Percentiles rank a stretch among this genome's conserved stretches.
Conservation (phyloP, 768 basidiomycete genomes). For the Phylloporus sp. region DNA sequence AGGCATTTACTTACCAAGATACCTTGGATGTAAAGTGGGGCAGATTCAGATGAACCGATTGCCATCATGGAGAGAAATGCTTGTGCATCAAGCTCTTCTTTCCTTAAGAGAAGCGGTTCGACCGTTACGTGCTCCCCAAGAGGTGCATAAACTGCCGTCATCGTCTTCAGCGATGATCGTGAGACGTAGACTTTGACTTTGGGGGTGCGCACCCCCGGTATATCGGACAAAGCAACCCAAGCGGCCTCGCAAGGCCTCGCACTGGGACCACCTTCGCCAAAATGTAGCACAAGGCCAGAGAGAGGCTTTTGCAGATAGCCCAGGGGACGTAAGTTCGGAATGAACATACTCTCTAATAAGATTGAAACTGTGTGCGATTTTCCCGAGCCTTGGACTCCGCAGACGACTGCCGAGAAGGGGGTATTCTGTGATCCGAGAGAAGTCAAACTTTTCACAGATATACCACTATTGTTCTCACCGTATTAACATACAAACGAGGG, state of each 20-base stretch:
- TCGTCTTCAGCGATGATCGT: slow-evolving; percentile 55
- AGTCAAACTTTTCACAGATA: background rate
- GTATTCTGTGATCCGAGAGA: slow-evolving; percentile 47
- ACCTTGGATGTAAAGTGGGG: slow-evolving; percentile 68
- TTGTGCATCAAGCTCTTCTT: slow-evolving; percentile 61
- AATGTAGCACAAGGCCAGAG: slow-evolving; percentile 63
- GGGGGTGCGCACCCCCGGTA: slow-evolving; percentile 32
- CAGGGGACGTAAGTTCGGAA: slow-evolving; percentile 45
- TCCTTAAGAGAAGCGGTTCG: slow-evolving; percentile 50
- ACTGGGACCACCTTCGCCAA: slow-evolving; percentile 59
- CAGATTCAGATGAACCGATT: slow-evolving; percentile 53
- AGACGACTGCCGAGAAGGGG: slow-evolving; percentile 71
- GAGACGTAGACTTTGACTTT: slow-evolving; percentile 53
- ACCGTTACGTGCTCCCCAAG: slow-evolving; percentile 49
- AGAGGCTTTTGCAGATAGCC: slow-evolving; percentile 54
- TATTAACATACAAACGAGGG: slow-evolving; percentile 62
- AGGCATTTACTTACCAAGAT: slow-evolving; percentile 47
- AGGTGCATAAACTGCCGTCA: slow-evolving; percentile 52
- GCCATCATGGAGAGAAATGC: slow-evolving; percentile 78
- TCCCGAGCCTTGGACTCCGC: slow-evolving; percentile 74
- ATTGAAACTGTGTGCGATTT: slow-evolving; percentile 72
- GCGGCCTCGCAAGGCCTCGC: slow-evolving; percentile 65
- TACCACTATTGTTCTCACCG: slow-evolving; percentile 36
- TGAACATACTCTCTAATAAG: slow-evolving; percentile 66
- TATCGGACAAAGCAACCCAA: slow-evolving; percentile 45